Evolutionary conservation across 2,329 filamentous ascomycete genomes (phyloP).

Genomic region (Fusarium avenaceum): DNA sequence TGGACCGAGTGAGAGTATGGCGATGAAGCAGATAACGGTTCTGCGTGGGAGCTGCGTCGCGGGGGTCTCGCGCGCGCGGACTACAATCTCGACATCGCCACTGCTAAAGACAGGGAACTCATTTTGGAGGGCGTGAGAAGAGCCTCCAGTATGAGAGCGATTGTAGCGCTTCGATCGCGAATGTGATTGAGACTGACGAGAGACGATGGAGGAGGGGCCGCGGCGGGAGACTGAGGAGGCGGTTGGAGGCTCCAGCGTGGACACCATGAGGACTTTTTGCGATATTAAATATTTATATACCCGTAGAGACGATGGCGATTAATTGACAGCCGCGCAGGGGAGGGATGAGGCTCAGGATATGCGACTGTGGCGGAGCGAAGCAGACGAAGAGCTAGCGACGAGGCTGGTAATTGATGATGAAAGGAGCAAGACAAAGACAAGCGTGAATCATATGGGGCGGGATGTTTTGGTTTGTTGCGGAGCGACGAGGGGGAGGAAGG

Average conservation of each 20-base stretch:
- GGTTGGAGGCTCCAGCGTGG: constrained; percentile 66
- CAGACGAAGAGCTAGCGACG: constrained; percentile 34
- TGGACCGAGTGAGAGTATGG: constrained; percentile 89
- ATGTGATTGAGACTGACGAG: constrained; percentile 69
- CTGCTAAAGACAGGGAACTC: constrained; percentile 95
- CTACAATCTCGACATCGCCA: constrained; percentile 91
- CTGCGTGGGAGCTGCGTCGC: constrained; percentile 59
- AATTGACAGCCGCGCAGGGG: constrained; percentile 21
- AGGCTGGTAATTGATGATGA: constrained; percentile 25
- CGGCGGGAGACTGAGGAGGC: constrained; percentile 69
- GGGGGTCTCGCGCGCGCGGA: constrained; percentile 67
- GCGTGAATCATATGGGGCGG: constrained; percentile 46
- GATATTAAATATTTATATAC: constrained; percentile 14
- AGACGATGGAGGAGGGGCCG: constrained; percentile 69
- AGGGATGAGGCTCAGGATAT: constrained; percentile 18
- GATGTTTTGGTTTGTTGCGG: constrained; percentile 43
- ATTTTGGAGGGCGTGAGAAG: constrained; percentile 79
- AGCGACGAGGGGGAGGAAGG: constrained; percentile 34
- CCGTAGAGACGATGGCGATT: constrained; percentile 1
- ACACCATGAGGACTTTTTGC: constrained; percentile 67
- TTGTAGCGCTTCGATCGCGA: constrained; percentile 78
- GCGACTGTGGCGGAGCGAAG: constrained; percentile 36
- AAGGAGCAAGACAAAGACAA: constrained; percentile 9
- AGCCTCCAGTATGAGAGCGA: constrained; percentile 83
- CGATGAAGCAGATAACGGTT: constrained; percentile 89